These are phyloP conservation scores for Aaosphaeria pasadenensis DNA, from an alignment of 2,329 filamentous ascomycete species.

Conservation along the genomic window DNA sequence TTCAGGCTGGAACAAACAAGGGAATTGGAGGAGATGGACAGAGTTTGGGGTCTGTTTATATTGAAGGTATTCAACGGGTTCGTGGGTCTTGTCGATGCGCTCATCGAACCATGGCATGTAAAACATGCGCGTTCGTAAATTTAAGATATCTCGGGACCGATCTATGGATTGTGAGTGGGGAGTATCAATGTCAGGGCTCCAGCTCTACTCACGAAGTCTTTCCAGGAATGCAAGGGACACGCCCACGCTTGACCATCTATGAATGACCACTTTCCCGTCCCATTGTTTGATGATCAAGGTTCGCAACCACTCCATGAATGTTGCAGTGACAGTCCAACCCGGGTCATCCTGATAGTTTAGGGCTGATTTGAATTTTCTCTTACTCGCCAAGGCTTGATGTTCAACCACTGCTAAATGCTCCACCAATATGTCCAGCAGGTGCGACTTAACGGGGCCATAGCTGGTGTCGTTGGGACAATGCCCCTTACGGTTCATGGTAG, in stretches of 20 bases:
- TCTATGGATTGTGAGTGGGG: constrained; percentile 9
- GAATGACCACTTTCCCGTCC: constrained; percentile 71
- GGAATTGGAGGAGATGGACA: constrained; percentile 74
- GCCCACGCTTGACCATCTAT: constrained; percentile 68
- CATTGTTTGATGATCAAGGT: constrained; percentile 75
- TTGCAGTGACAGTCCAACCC: constrained; percentile 34
- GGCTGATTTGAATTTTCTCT: constrained; percentile 13
- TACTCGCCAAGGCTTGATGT: constrained; percentile 16
- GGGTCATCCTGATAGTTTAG: constrained; percentile 20
- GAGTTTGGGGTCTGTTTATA: constrained; percentile 59
- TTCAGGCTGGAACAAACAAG: constrained; percentile 73
- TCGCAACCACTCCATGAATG: constrained; percentile 66
- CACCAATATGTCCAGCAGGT: constrained; percentile 16
- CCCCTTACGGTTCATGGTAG: constrained; percentile 12
- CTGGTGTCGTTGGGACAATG: background rate
- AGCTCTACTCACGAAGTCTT: constrained; percentile 57
- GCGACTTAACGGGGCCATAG: background rate
- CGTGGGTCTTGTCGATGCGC: constrained; percentile 69
- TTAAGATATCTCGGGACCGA: constrained; percentile 23
- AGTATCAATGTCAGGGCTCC: too few species aligned
- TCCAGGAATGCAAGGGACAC: constrained; percentile 73
- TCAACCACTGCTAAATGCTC: constrained; percentile 25
- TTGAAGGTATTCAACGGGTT: constrained; percentile 67
- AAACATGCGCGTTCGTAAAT: constrained; percentile 64
- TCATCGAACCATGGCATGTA: constrained; percentile 73